Base-by-base conservation (phyloP, 306 rosid species). In the Cucurbita pepo region DNA sequence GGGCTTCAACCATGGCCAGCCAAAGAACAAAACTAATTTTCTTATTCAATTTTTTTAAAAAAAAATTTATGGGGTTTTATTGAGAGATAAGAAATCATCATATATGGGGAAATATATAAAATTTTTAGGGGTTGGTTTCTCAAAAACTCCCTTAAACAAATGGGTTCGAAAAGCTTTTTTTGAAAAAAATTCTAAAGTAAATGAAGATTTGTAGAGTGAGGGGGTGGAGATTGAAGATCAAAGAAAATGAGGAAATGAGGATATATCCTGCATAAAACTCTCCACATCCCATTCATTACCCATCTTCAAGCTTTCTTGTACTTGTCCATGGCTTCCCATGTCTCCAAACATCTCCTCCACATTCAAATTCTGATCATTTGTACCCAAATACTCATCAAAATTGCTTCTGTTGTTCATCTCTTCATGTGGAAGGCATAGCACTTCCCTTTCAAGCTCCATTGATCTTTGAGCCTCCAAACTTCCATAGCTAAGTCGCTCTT, bases 201-300 rank as follows among this genome's bases (percentile, higher is more conserved):
- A 81, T 78, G 78, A 66, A 40, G 57, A 72, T 36, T 37, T 45
- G 19, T 5, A 44, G 71, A n/a, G 6, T 57, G 76, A 9, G 54
- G 19, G 55, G 55, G 56, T 36, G 7, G 11, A 65, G 54, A 60
- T 58, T 58, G 73, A 82, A 77, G 85, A 88, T 88, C 91, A 85
- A 83, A 90, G 82, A 82, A 86, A 69, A 69, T 34, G 40, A 80
- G 96, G 90, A 37, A 89, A 88, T 82, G 83, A 85, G 80, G 95
- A 84, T 10, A 85, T 79, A 78, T 92, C 96, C 70, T 87, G 93
- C 91, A 92, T 90, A 80, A 90, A 84, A 72, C 96, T 89, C 73
- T 92, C 98, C 70, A 90, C 77, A 50, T 92, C 96, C 98, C 98
- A 92, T 79, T 87, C 90, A 64, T 85, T 90, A 66, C 92, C 96